A percentile compares a stretch with the other conserved stretches of the same genome.
Evolutionary conservation across 2,329 filamentous ascomycete genomes (phyloP).

Genomic region (Colletotrichum ledebouriae): DNA sequence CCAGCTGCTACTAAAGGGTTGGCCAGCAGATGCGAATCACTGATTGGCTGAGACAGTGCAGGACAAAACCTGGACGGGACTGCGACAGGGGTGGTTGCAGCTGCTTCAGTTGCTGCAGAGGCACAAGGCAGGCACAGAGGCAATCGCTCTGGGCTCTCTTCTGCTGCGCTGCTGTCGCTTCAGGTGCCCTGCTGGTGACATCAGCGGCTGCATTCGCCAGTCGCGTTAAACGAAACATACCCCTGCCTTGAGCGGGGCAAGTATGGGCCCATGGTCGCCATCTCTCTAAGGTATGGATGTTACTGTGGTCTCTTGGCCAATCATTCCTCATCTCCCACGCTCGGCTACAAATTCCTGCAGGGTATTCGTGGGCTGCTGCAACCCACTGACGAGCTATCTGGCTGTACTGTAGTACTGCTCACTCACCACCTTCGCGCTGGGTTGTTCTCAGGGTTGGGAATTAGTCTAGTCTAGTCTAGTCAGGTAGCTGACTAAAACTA

Average conservation of each 20-base stretch:
- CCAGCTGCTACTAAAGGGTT: conserved; percentile 17
- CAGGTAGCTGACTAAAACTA: no score
- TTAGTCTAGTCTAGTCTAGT: no score
- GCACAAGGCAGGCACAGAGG: conserved; percentile 9
- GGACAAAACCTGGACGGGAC: conserved; percentile 22
- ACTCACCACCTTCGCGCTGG: not conserved
- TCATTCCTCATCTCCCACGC: conserved; percentile 12
- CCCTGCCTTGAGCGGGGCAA: conserved; percentile 37
- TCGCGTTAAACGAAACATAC: conserved; percentile 41
- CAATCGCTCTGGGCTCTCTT: conserved; percentile 20
- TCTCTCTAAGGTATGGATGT: conserved; percentile 15
- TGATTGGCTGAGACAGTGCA: conserved; percentile 35
- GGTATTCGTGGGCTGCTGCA: not conserved
- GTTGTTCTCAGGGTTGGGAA: no score
- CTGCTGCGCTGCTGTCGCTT: conserved; percentile 3
- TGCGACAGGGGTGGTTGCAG: conserved; percentile 24
- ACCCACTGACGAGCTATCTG: not conserved
- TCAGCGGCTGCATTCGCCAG: conserved; percentile 53
- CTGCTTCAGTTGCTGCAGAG: conserved; percentile 31
- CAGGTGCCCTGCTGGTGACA: conserved; percentile 48
- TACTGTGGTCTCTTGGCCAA: conserved; percentile 22
- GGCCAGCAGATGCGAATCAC: conserved; percentile 15
- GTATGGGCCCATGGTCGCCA: conserved; percentile 29
- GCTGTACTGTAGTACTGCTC: no score
- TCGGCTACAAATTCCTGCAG: not conserved